These are phyloP conservation scores for Leptomonas seymouri DNA, from an alignment of 208 protist species.

Conservation along the genomic window DNA sequence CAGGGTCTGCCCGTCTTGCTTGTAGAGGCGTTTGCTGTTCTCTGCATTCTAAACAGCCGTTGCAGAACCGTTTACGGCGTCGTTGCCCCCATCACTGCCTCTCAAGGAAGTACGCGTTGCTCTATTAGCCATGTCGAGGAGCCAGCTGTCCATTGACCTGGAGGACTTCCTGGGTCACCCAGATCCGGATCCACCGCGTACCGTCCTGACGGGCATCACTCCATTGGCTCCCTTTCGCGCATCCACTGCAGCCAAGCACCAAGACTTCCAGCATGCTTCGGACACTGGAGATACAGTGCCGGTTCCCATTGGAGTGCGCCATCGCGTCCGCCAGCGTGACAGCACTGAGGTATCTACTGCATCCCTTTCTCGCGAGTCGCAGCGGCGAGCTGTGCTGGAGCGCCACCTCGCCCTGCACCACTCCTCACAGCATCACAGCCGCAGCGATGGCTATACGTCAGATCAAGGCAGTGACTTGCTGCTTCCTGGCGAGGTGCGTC, in stretches of 20 bases:
- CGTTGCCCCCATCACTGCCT: no score
- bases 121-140: slow-evolving; percentile 30
- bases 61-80: no score
- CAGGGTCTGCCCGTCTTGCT: no score
- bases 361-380: slow-evolving; percentile 2
- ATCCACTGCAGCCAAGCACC: background rate
- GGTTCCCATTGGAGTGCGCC: slow-evolving; percentile 7
- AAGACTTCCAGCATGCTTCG: background rate
- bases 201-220: slow-evolving; percentile 12
- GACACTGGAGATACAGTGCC: background rate
- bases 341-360: background rate
- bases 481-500: background rate
- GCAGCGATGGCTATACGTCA: background rate
- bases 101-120: no score
- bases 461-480: background rate
- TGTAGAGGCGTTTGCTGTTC: no score
- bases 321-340: slow-evolving; percentile 20
- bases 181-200: slow-evolving; percentile 6
- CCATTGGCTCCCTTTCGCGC: slow-evolving; percentile 11
- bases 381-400: slow-evolving; percentile 16
- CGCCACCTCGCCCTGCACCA: background rate
- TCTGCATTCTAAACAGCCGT: no score
- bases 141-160: slow-evolving; percentile 22
- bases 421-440: background rate
- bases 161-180: slow-evolving; percentile 19